Percentiles rank a stretch among this genome's conserved stretches.
Evolutionary conservation across 345 rosid species (phyloP).

Genomic region (Schrenkiella parvula): DNA sequence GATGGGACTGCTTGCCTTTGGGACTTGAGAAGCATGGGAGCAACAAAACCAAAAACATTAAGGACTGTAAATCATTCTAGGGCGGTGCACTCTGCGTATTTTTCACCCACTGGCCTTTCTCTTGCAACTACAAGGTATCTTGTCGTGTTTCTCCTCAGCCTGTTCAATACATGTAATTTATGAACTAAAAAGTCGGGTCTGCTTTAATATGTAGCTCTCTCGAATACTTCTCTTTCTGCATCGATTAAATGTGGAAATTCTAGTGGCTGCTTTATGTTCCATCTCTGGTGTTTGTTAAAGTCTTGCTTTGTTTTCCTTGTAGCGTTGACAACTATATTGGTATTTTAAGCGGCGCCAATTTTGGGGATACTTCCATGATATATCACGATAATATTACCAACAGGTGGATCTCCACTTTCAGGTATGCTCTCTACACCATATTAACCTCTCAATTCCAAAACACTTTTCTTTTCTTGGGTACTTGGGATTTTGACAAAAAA

Average conservation of each 20-base stretch:
- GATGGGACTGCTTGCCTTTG: conserved; percentile 78
- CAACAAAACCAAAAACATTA: conserved; percentile 38
- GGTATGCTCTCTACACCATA: conserved; percentile 35
- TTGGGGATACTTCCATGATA: conserved; percentile 42
- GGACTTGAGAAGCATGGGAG: conserved; percentile 64
- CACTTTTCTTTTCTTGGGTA: too few relatives aligned
- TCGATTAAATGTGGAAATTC: neutral
- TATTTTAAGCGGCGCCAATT: conserved; percentile 49
- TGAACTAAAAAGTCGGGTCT: neutral
- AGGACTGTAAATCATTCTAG: conserved; percentile 42
- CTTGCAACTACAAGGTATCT: conserved; percentile 78
- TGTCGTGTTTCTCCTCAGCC: neutral
- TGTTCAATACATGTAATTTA: neutral
- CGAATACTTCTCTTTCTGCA: neutral
- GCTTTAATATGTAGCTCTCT: neutral
- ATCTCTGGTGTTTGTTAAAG: neutral
- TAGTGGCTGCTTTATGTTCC: neutral
- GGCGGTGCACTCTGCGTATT: conserved; percentile 78
- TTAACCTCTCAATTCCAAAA: neutral
- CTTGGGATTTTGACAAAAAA: too few relatives aligned
- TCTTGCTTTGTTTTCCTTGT: conserved; percentile 11
- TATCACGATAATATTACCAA: conserved; percentile 59
- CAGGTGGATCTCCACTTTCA: conserved; percentile 69
- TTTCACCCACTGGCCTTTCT: conserved; percentile 74
- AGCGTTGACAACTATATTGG: conserved; percentile 63